Conservation (phyloP, 371 early-diverging fungal species). For the Mortierella sp. region DNA sequence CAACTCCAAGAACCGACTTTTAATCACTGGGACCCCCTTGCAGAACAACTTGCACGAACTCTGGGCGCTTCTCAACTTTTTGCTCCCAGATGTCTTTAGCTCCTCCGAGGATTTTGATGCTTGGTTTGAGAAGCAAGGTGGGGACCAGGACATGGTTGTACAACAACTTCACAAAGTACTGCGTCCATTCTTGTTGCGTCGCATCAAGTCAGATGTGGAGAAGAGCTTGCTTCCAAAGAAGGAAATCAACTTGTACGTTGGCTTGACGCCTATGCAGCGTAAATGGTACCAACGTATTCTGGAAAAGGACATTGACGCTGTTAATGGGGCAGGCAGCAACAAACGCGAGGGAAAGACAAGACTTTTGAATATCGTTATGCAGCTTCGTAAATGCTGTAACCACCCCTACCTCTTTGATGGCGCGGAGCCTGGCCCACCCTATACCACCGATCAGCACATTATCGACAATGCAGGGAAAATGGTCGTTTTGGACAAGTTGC, state of each 20-base stretch:
- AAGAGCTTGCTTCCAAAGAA: slow-evolving; percentile 97
- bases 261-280: slow-evolving; percentile 96
- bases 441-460: slow-evolving; percentile 97
- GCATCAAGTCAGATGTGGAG: slow-evolving; percentile 99
- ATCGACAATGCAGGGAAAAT: slow-evolving; percentile 96
- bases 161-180: slow-evolving; percentile 94
- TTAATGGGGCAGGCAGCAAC: slow-evolving; percentile 79
- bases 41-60: slow-evolving; percentile 99
- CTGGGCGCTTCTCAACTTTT: slow-evolving; percentile 99
- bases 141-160: slow-evolving; percentile 88
- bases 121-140: slow-evolving; percentile 86
- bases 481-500: slow-evolving; percentile 93
- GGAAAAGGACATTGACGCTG: slow-evolving; percentile 97
- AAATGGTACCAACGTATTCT: slow-evolving; percentile 98
- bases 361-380: slow-evolving; percentile 98
- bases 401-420: slow-evolving; percentile 99
- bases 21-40: slow-evolving; percentile 99
- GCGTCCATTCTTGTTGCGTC: slow-evolving; percentile 96
- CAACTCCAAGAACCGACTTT: slow-evolving; percentile 89
- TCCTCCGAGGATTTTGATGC: slow-evolving; percentile 93
- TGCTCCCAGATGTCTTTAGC: slow-evolving; percentile 96
- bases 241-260: slow-evolving; percentile 96
- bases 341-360: slow-evolving; percentile 85
- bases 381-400: slow-evolving; percentile 99
- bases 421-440: slow-evolving; percentile 97